Base-by-base conservation (phyloP, 2,329 filamentous ascomycete genomes). In the Pseudogymnoascus sp. region DNA sequence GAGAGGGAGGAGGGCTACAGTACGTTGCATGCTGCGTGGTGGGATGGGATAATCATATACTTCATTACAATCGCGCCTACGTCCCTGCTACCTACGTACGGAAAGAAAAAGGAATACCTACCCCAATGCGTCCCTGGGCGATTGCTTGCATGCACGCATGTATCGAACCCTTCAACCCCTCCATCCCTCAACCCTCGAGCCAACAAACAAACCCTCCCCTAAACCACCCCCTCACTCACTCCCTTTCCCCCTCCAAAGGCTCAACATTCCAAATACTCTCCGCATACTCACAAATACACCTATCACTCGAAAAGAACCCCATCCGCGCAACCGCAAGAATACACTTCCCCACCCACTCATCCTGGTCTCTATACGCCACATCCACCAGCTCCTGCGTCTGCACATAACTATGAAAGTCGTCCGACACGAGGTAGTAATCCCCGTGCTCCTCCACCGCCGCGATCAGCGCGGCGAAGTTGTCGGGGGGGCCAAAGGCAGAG, bases 191-290 rank as follows among this genome's bases (percentile, higher is more conserved):
- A n/a, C n/a, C n/a, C n/a, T n/a, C n/a, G n/a, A n/a, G n/a, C n/a
- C n/a, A n/a, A n/a, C n/a, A n/a, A n/a, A n/a, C n/a, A n/a, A n/a
- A n/a, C 7, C 15, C 4, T 9, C 6, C 7, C 2, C 22, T 12
- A 20, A 2, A 9, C 14, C 39, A 22, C 4, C 2, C n/a, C 20
- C 6, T 14, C 6, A 33, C 28, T 33, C n/a, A 18, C 12, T n/a
- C 39, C 20, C 9, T 2, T n/a, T 5, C 28, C 25, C 68, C 65
- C n/a, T 30, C 47, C 58, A 72, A 60, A 8, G 93, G 92, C 79
- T 97, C 93, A 38, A 96, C 80, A 71, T 97, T 97, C 94, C 94
- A 99, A 73, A 99, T 97, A 65, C 82, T 86, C 74, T 99, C 93
- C 0, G 94, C 94, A 76, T 99, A 99, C 80, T 97, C 92, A 70